Base-by-base conservation (phyloP, 75 land plant genomes). In the Larix kaempferi region DNA sequence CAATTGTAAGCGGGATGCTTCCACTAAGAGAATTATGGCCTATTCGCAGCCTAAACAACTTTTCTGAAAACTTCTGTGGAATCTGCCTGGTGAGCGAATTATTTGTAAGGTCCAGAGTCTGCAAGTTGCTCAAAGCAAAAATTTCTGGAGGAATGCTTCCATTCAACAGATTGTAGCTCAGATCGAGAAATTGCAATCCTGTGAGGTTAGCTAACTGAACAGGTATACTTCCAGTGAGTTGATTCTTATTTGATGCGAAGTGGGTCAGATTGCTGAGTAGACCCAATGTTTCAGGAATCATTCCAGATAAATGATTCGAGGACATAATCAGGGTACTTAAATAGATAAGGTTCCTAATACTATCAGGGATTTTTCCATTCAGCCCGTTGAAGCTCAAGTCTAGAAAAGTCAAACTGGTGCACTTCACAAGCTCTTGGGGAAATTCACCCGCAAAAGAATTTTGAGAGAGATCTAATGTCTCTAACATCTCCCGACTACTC, bases 111-210 rank as follows among this genome's bases (percentile, higher is more conserved):
- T 84, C 84, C 6, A 84, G 85, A 74, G 27, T 3, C 61, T 26
- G 67, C 41, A 84, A 56, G 49, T 71, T 78, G 17, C 21, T 52
- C 37, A 84, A n/a, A 63, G 63, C 35, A 63, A 79, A 85, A 13
- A 83, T 33, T 65, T 81, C 15, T 29, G 54, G 56, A 27, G 86
- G 86, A 44, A 82, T 83, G 12, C 22, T 15, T n/a, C 86, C 86
- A 2, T 59, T 56, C 59, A 84, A 59, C 3, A 6, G 0, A 59
- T 84, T 84, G 72, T 71, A 60, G 60, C 76, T 82, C 2, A 82
- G 33, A n/a, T 60, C 72, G 0, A 82, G 29, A 7, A 61, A 75
- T 19, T 65, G 44, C 6, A 82, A 19, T 23, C n/a, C 22, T 23
- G 56, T 13, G 22, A 75, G 26, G 0, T 37, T 22, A 16, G 82